phyloP scores from a whole-genome alignment of 306 rosid species.

The Sophora flavescens region DNA sequence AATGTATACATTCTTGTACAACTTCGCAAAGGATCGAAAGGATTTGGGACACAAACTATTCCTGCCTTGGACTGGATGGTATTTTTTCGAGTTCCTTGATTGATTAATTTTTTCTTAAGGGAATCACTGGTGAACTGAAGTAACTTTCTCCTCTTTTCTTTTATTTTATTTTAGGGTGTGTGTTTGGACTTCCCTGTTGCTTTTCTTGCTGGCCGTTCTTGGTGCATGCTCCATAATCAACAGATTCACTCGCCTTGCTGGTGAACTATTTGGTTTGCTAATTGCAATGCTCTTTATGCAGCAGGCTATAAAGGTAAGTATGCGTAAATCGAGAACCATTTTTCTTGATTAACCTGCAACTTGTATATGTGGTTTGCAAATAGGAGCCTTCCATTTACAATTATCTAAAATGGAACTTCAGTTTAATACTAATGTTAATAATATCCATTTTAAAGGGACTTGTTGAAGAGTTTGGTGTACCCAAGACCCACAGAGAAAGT shows the following conservation, averaged over 20 bases:
- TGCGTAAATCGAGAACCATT: conserved; percentile 28
- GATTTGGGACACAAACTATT: conserved; percentile 90
- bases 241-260: conserved; percentile 94
- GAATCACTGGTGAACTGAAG: conserved; percentile 36
- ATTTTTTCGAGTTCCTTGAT: conserved; percentile 46
- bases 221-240: conserved; percentile 96
- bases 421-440: conserved; percentile 36
- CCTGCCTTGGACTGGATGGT: conserved; percentile 98
- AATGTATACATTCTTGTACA: conserved; percentile 92
- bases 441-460: conserved; percentile 70
- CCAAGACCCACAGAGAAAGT: conserved; percentile 64
- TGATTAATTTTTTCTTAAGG: neutral
- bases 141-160: conserved; percentile 34
- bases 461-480: conserved; percentile 85
- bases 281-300: conserved; percentile 98
- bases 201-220: conserved; percentile 81
- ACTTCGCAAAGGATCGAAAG: conserved; percentile 85
- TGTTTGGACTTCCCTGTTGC: conserved; percentile 92
- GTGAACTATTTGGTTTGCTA: conserved; percentile 92
- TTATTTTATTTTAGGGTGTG: conserved; percentile 69
- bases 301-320: conserved; percentile 90
- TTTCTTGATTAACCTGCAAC: conserved; percentile 15
- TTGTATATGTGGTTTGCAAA: conserved; percentile 25
- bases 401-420: conserved; percentile 24
- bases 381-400: conserved; percentile 17